Evolutionary conservation across 345 rosid species (phyloP), one percentile per base, ranked within the genome.

Genomic region (Xanthoceras sorbifolium): DNA sequence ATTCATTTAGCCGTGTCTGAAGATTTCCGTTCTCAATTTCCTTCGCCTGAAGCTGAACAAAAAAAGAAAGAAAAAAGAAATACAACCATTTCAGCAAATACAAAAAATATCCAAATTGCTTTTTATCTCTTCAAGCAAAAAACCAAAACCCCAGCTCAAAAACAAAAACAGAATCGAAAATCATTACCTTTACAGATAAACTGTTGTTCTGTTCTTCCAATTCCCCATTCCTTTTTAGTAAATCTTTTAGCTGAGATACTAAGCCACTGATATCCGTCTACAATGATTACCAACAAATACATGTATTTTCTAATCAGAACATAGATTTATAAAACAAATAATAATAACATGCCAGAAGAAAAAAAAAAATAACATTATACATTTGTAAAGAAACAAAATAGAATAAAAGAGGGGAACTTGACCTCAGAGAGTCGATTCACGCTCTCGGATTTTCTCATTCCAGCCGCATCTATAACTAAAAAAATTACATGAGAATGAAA

Each of bases 241-340:
- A 64, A 54, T 93, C 92, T 76, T 91, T 87, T 44, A 96, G 86
- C 84, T 93, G 99, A 65, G 98, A 85, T 65, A 92, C 92, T 77
- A 96, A 84, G 77, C 94, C 89, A 84, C 97, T 90, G 73, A 96
- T 85, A 85, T 96, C 98, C 1, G 87, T 84, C 99, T 96, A 91
- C 88, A 77, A 28, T 50, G 67, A 23, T 62, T 8, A 73, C 72
- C 46, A 61, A 61, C 32, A 77, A 29, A 28, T 7, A n/a, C 28
- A 22, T 54, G 5, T n/a, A 4, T 23, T 57, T 57, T 9, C 0
- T 57, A 1, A 29, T 52, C 60, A 82, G 22, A 75, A 70, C 64
- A 34, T 12, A 42, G 29, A 22, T 26, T 76, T n/a, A 65, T 52
- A 40, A 64, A 9, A 44, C 18, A 12, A 18, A 9, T 5, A 44